phyloP scores from a whole-genome alignment of 495 filamentous ascomycete genomes.

The Lepraria neglecta region DNA sequence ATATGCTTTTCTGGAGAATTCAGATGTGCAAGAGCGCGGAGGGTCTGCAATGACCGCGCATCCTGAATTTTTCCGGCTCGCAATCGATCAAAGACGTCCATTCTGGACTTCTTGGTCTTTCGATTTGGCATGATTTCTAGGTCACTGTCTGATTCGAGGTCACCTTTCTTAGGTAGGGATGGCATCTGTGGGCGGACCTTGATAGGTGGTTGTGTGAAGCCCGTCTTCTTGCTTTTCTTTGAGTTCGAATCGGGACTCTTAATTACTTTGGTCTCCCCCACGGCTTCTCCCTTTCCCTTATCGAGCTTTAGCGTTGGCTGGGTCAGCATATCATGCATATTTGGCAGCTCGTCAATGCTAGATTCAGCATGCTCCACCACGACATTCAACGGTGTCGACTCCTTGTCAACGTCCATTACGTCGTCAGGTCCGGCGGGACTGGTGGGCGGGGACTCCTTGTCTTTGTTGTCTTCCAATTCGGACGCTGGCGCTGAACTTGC shows the following conservation, averaged over 20 bases:
- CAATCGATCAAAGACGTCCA: constrained; percentile 63
- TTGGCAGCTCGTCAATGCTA: constrained; percentile 25
- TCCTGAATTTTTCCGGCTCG: constrained; percentile 53
- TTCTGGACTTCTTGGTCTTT: constrained; percentile 36
- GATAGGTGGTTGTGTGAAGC: constrained; percentile 16
- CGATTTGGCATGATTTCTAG: constrained; percentile 53
- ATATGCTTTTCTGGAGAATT: constrained; percentile 54
- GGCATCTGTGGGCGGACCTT: constrained; percentile 22
- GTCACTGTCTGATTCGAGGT: constrained; percentile 59
- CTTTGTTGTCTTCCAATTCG: constrained; percentile 41
- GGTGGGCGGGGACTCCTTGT: constrained; percentile 47
- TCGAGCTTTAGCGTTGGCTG: constrained; percentile 33
- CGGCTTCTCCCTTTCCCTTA: constrained; percentile 53
- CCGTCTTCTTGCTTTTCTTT: constrained; percentile 15
- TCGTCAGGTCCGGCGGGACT: constrained; percentile 38
- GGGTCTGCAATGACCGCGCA: constrained; percentile 55
- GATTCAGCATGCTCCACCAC: neutral
- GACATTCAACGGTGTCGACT: neutral
- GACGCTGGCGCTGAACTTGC: constrained; percentile 44
- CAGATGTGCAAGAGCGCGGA: constrained; percentile 70
- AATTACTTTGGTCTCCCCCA: constrained; percentile 15
- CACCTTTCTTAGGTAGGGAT: constrained; percentile 11
- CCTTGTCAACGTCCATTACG: neutral
- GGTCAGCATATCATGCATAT: constrained; percentile 22
- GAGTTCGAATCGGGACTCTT: neutral